Base-by-base conservation (phyloP, 2,329 filamentous ascomycete genomes). In the Fusarium mangiferae region DNA sequence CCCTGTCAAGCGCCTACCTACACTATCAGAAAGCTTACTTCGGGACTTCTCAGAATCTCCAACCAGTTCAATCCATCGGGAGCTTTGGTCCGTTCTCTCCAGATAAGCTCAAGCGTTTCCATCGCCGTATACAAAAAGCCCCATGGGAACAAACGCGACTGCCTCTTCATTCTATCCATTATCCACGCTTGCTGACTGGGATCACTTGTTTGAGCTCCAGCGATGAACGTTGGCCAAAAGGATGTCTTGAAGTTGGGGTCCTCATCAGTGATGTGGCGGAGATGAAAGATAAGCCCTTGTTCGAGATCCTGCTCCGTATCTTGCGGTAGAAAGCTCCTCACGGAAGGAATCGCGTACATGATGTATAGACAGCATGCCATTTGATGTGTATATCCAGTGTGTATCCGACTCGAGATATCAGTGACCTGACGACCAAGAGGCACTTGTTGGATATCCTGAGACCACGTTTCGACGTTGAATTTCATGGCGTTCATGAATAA, bases 161-260 rank as follows among this genome's bases (percentile, higher is more conserved):
- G 62, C 17, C 62, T 35, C 22, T 38, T 38, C 52, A 68, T 68
- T 17, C 65, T 60, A 10, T 57, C 41, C 28, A 60, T 28, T 6
- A 65, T 60, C 65, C 52, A 68, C 12, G 52, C 45, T 24, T 66
- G 65, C 8, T 51, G 54, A 17, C 26, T 28, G 6, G 7, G 15
- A 26, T 66, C 62, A 6, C 62, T 46, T 1, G 65, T 39, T 44
- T 68, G 65, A 18, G 65, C 65, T 12, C 65, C 65, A 11, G 65
- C 65, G 1, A 68, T 57, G 24, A 68, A 68, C 0, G 65, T 68
- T 14, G 62, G 65, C 65, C 65, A 68, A 39, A 65, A 65, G 2
- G 65, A 66, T 10, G 65, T 68, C 52, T 68, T 68, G 62, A 68
- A 68, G 24, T 65, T 68, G 10, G 65, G 65, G 6, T 68, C 65